Base-by-base conservation (phyloP, 1,284 basidiomycete species). In the Marasmius fiardii region DNA sequence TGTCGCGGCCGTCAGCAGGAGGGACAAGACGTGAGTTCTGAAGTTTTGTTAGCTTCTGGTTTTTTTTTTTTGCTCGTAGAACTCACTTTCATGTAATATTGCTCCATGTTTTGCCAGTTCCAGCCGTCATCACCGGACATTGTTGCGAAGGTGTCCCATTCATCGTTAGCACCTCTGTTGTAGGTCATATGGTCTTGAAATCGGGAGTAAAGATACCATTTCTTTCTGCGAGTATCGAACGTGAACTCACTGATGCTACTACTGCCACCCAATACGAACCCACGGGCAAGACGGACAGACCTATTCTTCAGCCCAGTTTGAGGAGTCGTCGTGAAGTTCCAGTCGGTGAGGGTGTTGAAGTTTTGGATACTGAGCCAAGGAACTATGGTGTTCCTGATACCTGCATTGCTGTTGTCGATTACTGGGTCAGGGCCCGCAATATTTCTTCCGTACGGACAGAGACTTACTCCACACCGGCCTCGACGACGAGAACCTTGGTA, bases 111-210 rank as follows among this genome's bases (percentile, higher is more conserved):
- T 20, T 64, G 47, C 68, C 69, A 71, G 21, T 61, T 56, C 69
- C 69, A 71, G 10, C 63, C 64, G 12, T 43, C 12, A 57, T 71
- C 68, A 2, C 60, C 61, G 6, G 64, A 62, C 3, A 65, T 54
- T 2, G 49, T 37, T 0, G 69, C 68, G 43, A 55, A 63, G 14
- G 60, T 62, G 43, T 71, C 58, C 44, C 53, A 70, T 34, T 67
- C 63, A 34, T 70, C 66, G 10, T 58, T 52, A 2, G 69, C 65
- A 7, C 68, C 68, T 18, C 68, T 63, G 16, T 57, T 67, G 47
- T 63, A 70, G 24, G 62, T 55, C 59, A 67, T 57, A 21, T 54
- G 59, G 50, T 67, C 67, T 69, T 52, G 62, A 65, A n/a, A 44
- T 2, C 3, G 12, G n/a, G 44, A 24, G 24, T 39, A 12, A 7